These are phyloP conservation scores for Papiliotrema flavescens DNA, from an alignment of 1,284 basidiomycete genomes.

Conservation along the genomic window DNA sequence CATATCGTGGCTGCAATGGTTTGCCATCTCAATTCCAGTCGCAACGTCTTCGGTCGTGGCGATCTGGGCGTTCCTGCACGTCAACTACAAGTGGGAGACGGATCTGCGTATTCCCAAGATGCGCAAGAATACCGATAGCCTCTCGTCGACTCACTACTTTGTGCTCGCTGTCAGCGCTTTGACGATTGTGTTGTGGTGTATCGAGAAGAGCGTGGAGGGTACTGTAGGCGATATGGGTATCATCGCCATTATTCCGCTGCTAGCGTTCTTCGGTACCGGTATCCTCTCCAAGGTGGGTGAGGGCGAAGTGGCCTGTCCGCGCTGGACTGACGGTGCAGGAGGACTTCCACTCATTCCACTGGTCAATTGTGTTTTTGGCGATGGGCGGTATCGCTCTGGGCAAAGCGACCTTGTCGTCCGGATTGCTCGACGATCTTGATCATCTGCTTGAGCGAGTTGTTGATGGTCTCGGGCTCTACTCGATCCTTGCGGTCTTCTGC, in stretches of 20 bases:
- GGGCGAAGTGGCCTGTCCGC: background rate
- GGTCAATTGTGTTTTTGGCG: slow-evolving; percentile 90
- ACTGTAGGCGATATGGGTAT: slow-evolving; percentile 94
- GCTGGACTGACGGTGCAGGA: slow-evolving; percentile 55
- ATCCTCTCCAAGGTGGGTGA: slow-evolving; percentile 82
- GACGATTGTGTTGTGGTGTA: slow-evolving; percentile 89
- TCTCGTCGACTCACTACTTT: slow-evolving; percentile 85
- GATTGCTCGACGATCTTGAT: slow-evolving; percentile 77
- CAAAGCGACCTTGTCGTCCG: slow-evolving; percentile 87
- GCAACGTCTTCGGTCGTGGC: slow-evolving; percentile 76
- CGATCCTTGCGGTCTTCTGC: slow-evolving; percentile 79
- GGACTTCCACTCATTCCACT: slow-evolving; percentile 90
- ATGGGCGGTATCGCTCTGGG: slow-evolving; percentile 98
- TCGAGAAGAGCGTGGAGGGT: slow-evolving; percentile 75
- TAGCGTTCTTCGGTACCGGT: slow-evolving; percentile 92
- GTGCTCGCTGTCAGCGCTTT: slow-evolving; percentile 78
- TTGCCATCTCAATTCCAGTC: slow-evolving; percentile 88
- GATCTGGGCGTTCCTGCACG: slow-evolving; percentile 87
- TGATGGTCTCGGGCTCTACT: slow-evolving; percentile 68
- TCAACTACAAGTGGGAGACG: slow-evolving; percentile 81
- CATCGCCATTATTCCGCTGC: slow-evolving; percentile 88
- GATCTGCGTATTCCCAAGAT: slow-evolving; percentile 77
- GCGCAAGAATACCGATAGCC: slow-evolving; percentile 70
- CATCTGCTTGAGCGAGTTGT: slow-evolving; percentile 65
- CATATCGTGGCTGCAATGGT: slow-evolving; percentile 90